Conservation (phyloP, 208 protist species). For the Trichomonas gallinae region DNA sequence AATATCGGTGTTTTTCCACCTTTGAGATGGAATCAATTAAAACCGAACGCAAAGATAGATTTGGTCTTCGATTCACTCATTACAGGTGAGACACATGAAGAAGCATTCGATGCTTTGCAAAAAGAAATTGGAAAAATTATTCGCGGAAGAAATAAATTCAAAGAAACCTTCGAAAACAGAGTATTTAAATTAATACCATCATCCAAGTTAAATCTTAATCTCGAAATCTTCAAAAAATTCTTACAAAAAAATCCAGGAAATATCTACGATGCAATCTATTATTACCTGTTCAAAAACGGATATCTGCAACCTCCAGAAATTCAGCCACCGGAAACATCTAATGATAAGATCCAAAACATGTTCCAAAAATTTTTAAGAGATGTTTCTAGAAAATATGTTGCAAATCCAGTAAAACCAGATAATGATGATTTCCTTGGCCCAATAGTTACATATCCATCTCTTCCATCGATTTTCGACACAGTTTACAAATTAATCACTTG, state of each 20-base stretch:
- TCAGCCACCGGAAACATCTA: background rate
- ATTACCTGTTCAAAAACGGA: background rate
- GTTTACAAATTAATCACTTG: background rate
- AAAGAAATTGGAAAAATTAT: background rate
- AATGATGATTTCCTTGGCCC: no score
- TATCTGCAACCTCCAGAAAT: no score
- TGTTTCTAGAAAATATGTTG: background rate
- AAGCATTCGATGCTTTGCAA: background rate
- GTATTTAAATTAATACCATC: background rate
- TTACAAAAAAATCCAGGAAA: background rate
- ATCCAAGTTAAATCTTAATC: no score
- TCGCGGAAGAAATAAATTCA: background rate
- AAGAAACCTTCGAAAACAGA: background rate
- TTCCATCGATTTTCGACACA: background rate
- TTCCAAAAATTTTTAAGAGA: background rate
- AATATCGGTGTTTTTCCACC: background rate
- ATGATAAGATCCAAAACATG: background rate
- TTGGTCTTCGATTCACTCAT: background rate
- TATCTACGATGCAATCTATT: background rate
- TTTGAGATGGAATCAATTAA: background rate
- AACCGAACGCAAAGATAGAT: background rate
- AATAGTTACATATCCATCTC: no score
- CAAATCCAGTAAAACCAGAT: background rate
- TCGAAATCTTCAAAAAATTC: background rate
- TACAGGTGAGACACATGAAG: background rate